Conservation (phyloP, 2,329 filamentous ascomycete genomes). For the Ophiostoma angusticollis region DNA sequence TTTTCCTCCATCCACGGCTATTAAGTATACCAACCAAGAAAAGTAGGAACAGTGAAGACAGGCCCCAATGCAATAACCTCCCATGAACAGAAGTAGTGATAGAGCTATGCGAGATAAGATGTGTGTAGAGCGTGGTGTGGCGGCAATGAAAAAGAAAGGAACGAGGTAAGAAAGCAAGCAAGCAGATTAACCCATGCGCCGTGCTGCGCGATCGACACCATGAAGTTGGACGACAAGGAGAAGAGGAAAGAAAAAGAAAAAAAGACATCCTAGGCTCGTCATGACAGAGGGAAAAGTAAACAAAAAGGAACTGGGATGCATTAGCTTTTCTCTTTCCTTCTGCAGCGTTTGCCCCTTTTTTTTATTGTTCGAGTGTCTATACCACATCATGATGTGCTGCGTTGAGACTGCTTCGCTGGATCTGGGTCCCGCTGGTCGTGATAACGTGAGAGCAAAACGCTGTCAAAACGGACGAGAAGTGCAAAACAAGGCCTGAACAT, state of each 20-base stretch:
- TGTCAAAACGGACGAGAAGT: no score
- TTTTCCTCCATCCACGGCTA: constrained; percentile 5
- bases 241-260: background rate
- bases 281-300: background rate
- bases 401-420: no score
- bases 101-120: background rate
- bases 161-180: background rate
- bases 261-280: background rate
- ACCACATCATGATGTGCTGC: no score
- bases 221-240: background rate
- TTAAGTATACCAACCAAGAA: constrained; percentile 9
- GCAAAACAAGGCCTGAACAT: no score
- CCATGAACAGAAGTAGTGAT: background rate
- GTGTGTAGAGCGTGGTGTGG: background rate
- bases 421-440: no score
- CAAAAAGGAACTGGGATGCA: constrained; percentile 5
- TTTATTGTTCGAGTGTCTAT: no score
- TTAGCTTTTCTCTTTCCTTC: background rate
- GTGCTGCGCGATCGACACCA: constrained; percentile 14
- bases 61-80: constrained; percentile 14
- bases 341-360: background rate
- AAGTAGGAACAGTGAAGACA: constrained; percentile 6
- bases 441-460: no score
- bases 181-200: constrained; percentile 13
- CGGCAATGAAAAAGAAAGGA: background rate